These are phyloP conservation scores for Lichtheimia ornata DNA, from an alignment of 371 early-diverging fungal species.

Conservation along the genomic window DNA sequence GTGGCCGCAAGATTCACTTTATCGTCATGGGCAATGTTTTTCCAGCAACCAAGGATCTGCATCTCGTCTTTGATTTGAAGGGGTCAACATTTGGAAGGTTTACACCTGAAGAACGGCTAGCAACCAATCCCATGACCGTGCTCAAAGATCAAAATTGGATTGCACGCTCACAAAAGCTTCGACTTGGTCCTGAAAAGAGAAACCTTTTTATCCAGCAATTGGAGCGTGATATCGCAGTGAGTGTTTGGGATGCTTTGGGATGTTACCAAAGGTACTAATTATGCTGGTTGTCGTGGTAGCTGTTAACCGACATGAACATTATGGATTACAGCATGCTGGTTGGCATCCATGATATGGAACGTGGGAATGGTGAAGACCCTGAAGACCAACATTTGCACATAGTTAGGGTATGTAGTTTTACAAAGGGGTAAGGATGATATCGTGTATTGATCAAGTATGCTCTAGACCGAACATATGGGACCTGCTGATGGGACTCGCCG, in stretches of 20 bases:
- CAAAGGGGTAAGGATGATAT: too few relatives aligned
- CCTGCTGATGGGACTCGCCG: conserved; percentile 51
- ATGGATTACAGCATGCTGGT: conserved; percentile 97
- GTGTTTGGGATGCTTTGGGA: not conserved
- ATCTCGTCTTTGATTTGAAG: conserved; percentile 92
- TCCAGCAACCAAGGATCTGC: conserved; percentile 93
- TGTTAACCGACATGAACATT: conserved; percentile 77
- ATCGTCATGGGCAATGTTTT: conserved; percentile 98
- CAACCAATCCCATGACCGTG: conserved; percentile 75
- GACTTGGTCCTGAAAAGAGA: conserved; percentile 81
- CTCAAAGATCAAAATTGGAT: conserved; percentile 96
- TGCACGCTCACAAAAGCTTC: conserved; percentile 62
- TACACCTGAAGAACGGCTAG: conserved; percentile 68
- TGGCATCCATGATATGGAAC: conserved; percentile 84
- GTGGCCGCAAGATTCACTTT: conserved; percentile 92
- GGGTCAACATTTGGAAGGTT: conserved; percentile 41
- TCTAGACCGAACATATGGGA: too few relatives aligned
- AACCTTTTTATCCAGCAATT: conserved; percentile 77
- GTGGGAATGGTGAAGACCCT: conserved; percentile 83
- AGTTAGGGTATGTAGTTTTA: conserved; percentile 13
- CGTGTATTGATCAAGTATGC: not conserved
- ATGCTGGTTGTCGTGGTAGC: conserved; percentile 24
- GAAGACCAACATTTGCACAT: conserved; percentile 79
- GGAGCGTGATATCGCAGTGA: conserved; percentile 73
- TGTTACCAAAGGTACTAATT: not conserved